These are phyloP conservation scores for Phalaenopsis hybrid DNA, from an alignment of 116 monocot species.

Conservation along the genomic window DNA sequence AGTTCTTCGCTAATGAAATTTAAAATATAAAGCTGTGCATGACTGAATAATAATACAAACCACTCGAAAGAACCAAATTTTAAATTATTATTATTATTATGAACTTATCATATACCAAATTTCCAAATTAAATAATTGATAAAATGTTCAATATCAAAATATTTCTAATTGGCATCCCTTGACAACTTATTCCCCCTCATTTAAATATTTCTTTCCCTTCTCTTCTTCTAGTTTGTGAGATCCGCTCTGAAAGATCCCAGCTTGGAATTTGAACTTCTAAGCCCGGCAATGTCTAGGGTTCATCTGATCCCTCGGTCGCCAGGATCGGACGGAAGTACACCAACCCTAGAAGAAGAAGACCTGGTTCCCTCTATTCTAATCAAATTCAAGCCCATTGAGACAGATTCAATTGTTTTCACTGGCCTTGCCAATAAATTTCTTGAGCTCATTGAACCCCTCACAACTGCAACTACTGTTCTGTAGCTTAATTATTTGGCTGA, in stretches of 20 bases:
- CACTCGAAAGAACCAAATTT: too few species aligned
- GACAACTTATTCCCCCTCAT: too few species aligned
- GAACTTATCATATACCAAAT: too few species aligned
- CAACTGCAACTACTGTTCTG: constrained; percentile 9
- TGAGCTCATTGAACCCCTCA: constrained; percentile 58
- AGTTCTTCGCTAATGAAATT: too few species aligned
- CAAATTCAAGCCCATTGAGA: constrained; percentile 73
- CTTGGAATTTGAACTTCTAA: constrained; percentile 82
- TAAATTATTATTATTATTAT: too few species aligned
- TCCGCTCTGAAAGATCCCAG: constrained; percentile 59
- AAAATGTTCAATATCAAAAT: too few species aligned
- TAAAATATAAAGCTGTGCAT: too few species aligned
- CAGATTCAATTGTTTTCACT: constrained; percentile 60
- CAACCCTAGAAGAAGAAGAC: constrained; percentile 66
- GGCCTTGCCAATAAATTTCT: constrained; percentile 68
- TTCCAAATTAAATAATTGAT: too few species aligned
- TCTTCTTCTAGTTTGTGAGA: constrained; percentile 60
- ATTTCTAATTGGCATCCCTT: too few species aligned
- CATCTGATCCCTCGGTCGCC: constrained; percentile 43
- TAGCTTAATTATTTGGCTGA: constrained; percentile 1
- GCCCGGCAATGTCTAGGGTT: constrained; percentile 36
- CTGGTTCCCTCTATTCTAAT: constrained; percentile 81
- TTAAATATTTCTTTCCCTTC: too few species aligned
- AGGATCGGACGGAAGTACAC: constrained; percentile 24
- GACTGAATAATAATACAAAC: too few species aligned